Evolutionary conservation across 169 alveolate species (phyloP), one percentile per base, ranked within the genome.

Genomic region (Plasmodium relictum): DNA sequence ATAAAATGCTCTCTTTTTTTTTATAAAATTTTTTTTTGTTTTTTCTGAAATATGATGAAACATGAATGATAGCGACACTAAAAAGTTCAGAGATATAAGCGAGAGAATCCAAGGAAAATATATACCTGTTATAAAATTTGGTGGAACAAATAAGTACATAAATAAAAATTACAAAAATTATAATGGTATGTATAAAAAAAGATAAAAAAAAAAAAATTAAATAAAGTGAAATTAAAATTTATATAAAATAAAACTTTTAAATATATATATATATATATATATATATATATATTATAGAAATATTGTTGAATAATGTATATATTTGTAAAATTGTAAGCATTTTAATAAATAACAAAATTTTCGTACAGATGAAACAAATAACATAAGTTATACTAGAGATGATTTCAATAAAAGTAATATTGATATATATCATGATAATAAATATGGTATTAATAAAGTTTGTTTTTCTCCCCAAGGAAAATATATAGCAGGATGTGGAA

Each of bases 391-490:
- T 42, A 16, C 50, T 8, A 58, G 62, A 42, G 74, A 63, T n/a
- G 61, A n/a, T 9, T 70, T 14, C n/a, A 39, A 65, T 54, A 16
- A 20, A 37, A 37, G 44, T 31, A 44, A 44, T 65, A 24, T 22
- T 14, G 74, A 86, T 41, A 71, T 66, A 56, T 45, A 61, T 73
- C 48, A 45, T 41, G 92, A 71, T 71, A 59, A 71, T 56, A 63
- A 63, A 42, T 71, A 86, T 41, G 92, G 92, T 37, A 73, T 86
- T 18, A 86, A 86, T 42, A 59, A 52, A 71, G 92, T 59, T 37
- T 71, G 86, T 52, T 86, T 86, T 63, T 86, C 92, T 26, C 92
- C 92, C 10, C 88, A 86, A 71, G 92, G 92, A 59, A 86, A 86
- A 52, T 86, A 86, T 22, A 65, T 86, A 42, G 92, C 92, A 31